These are phyloP conservation scores for Tetracladium marchalianum DNA, from an alignment of 495 filamentous ascomycete genomes.

Conservation along the genomic window DNA sequence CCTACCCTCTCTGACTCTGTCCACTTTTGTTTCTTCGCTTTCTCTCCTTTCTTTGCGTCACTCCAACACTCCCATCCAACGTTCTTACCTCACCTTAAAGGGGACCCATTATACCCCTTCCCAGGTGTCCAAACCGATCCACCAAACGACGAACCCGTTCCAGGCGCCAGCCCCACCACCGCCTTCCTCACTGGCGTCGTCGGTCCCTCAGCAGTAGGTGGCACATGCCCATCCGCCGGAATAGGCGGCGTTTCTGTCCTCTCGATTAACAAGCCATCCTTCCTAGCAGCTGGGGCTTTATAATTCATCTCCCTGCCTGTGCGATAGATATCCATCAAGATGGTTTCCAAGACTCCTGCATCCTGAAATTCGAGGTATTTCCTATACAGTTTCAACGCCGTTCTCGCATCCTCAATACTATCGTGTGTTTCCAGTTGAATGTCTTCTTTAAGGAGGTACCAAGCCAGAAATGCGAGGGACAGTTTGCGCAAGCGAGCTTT, in stretches of 20 bases:
- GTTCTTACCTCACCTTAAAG: conserved; percentile 3
- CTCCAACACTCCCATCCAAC: too few species aligned
- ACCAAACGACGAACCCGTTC: conserved; percentile 9
- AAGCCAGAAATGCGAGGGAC: conserved; percentile 78
- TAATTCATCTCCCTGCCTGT: conserved; percentile 62
- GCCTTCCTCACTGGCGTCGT: conserved; percentile 15
- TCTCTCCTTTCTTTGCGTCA: too few species aligned
- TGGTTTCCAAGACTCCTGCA: conserved; percentile 66
- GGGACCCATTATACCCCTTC: conserved; percentile 6
- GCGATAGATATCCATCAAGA: conserved; percentile 73
- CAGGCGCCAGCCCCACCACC: conserved; percentile 20
- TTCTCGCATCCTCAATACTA: conserved; percentile 84
- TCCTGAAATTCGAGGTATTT: conserved; percentile 85
- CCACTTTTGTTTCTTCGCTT: too few species aligned
- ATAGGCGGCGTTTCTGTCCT: conserved; percentile 29
- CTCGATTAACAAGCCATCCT: conserved; percentile 18
- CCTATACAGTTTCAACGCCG: conserved; percentile 78
- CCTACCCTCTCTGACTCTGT: too few species aligned
- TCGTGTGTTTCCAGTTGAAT: conserved; percentile 90
- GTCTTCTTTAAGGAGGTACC: conserved; percentile 76
- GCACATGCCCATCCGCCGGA: neutral
- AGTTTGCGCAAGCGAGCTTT: conserved; percentile 62
- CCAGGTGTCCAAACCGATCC: conserved; percentile 20
- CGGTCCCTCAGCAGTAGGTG: conserved; percentile 4
- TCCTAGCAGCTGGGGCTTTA: conserved; percentile 49